Evolutionary conservation across 2,329 filamentous ascomycete genomes (phyloP).

Genomic region (Pseudogymnoascus sp.): DNA sequence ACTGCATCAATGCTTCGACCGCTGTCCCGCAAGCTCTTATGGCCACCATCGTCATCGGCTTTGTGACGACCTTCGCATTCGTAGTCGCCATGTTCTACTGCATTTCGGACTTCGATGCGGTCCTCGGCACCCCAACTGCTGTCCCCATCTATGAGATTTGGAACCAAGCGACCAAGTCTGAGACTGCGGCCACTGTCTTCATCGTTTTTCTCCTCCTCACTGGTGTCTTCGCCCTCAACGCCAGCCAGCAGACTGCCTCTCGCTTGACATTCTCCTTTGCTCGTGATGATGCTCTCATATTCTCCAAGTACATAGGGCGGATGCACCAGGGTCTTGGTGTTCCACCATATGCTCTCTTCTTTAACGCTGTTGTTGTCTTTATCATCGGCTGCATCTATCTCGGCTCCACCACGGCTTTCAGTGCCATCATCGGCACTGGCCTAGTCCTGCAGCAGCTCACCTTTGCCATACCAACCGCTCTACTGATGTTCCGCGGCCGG

Average conservation of each 20-base stretch:
- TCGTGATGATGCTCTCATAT: slow-evolving; percentile 57
- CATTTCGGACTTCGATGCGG: slow-evolving; percentile 31
- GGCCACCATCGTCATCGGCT: slow-evolving; percentile 32
- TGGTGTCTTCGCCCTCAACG: background rate
- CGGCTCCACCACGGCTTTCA: slow-evolving; percentile 60
- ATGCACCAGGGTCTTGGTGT: slow-evolving; percentile 54
- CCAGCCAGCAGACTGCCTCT: background rate
- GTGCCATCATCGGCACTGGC: slow-evolving; percentile 60
- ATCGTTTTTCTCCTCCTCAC: background rate
- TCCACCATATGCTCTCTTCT: slow-evolving; percentile 56
- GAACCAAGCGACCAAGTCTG: background rate
- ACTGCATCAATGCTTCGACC: slow-evolving; percentile 17
- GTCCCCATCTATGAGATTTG: slow-evolving; percentile 24
- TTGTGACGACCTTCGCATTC: slow-evolving; percentile 33
- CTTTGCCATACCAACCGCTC: slow-evolving; percentile 48
- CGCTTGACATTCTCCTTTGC: slow-evolving; percentile 36
- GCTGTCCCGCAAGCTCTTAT: slow-evolving; percentile 6
- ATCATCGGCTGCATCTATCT: slow-evolving; percentile 63
- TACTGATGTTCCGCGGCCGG: background rate
- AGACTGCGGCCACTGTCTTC: background rate
- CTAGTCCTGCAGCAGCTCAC: slow-evolving; percentile 65
- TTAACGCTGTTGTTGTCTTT: slow-evolving; percentile 52
- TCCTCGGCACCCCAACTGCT: slow-evolving; percentile 27
- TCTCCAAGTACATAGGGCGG: slow-evolving; percentile 49
- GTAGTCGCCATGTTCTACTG: slow-evolving; percentile 37